Base-by-base conservation (phyloP, 345 rosid species). In the Conringia planisiliqua region DNA sequence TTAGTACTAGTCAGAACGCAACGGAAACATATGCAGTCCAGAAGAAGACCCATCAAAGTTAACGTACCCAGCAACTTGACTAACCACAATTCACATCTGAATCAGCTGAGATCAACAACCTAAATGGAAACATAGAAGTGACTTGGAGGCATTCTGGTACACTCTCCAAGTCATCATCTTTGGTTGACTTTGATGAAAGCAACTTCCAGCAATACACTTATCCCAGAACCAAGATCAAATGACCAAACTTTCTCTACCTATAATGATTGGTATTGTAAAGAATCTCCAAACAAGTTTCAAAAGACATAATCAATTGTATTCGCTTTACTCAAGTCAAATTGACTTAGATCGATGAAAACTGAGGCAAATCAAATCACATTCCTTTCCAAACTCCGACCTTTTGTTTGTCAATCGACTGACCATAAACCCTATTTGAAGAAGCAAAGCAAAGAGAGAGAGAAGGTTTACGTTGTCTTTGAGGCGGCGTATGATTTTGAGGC, bases 401-500 rank as follows among this genome's bases (percentile, higher is more conserved):
- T 3, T 12, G n/a, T 47, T 26, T 48, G 16, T 35, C 2, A 46
- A 39, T 33, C 48, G 3, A 71, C 16, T 44, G 48, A 27, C 17
- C 3, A 22, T 4, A 48, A 65, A 60, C 79, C 75, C 80, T 63
- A 73, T 24, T 46, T 0, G 48, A 30, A 18, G 51, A 55, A 61
- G 56, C 24, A 24, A 46, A 32, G 26, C 46, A 36, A 57, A 16
- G 14, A 38, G 29, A 40, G 47, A 12, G 36, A 39, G 32, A 16
- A 42, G 12, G 24, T 0, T 12, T 57, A 93, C 98, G 42, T 89
- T 86, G 4, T 85, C 90, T 73, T 91, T 89, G 85, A 94, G 94
- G 72, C 87, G 90, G 83, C 92, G 97, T 72, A 87, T 86, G 83
- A 88, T 87, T 62, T 82, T 76, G 82, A 89, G 94, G 71, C 97